Conservation (phyloP, 345 rosid species). For the Clarkia xantiana region DNA sequence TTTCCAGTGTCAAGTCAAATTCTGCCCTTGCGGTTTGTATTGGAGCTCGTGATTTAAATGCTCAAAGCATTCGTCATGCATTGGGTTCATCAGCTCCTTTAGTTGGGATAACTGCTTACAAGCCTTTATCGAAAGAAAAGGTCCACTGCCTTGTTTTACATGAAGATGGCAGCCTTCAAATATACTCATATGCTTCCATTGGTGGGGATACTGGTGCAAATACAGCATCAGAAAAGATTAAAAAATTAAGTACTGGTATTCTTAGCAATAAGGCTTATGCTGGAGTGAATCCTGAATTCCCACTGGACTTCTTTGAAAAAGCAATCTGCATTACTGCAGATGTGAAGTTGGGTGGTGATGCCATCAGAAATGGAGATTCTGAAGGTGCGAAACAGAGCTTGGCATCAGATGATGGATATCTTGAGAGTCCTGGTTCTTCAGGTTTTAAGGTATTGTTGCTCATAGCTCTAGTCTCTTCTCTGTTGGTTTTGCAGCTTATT, state of each 20-base stretch:
- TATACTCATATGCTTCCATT: constrained; percentile 51
- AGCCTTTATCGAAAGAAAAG: constrained; percentile 87
- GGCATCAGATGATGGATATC: constrained; percentile 83
- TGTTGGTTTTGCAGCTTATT: not conserved
- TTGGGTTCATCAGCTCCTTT: constrained; percentile 64
- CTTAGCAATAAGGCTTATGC: constrained; percentile 72
- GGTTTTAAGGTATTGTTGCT: constrained; percentile 65
- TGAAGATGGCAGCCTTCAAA: constrained; percentile 99
- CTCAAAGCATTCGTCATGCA: constrained; percentile 77
- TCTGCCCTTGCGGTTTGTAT: constrained; percentile 57
- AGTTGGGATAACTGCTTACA: constrained; percentile 87
- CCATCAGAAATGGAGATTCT: constrained; percentile 78
- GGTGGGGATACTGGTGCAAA: constrained; percentile 52
- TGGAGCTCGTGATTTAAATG: constrained; percentile 43
- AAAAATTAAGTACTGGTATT: constrained; percentile 74
- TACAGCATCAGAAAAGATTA: constrained; percentile 68
- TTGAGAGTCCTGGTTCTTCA: constrained; percentile 71
- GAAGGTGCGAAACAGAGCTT: constrained; percentile 88
- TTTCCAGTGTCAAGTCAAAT: constrained; percentile 63
- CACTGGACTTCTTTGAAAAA: constrained; percentile 96
- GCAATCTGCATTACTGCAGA: constrained; percentile 81
- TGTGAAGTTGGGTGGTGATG: constrained; percentile 87
- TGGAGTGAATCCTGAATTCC: constrained; percentile 75
- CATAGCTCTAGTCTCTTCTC: not conserved
- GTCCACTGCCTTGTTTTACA: constrained; percentile 84